Evolutionary conservation across 225 moss, liverwort and hornwort species (phyloP).

Genomic region (Bryoerythrophyllum caledonicum): DNA sequence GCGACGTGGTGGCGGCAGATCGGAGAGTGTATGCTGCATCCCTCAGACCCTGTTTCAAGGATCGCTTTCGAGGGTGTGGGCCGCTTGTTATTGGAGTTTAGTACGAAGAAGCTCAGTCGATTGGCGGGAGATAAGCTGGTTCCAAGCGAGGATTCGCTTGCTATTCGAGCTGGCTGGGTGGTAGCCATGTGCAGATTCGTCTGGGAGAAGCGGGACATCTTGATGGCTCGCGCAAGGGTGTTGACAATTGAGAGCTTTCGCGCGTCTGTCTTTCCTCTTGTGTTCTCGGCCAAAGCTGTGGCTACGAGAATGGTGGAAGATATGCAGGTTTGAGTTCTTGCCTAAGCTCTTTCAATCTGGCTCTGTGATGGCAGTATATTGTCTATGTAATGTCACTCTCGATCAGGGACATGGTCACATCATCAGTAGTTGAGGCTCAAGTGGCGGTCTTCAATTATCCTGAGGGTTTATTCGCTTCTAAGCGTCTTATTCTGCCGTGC

Average conservation of each 20-base stretch:
- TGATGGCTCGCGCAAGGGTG: conserved; percentile 70
- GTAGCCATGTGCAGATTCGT: conserved; percentile 72
- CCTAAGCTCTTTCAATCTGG: neutral
- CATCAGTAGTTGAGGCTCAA: neutral
- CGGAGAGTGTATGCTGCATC: conserved; percentile 70
- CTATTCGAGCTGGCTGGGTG: conserved; percentile 72
- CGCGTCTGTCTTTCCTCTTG: conserved; percentile 65
- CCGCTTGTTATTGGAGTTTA: conserved; percentile 71
- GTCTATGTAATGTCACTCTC: conserved; percentile 16
- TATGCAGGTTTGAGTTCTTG: conserved; percentile 48
- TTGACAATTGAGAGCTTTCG: conserved; percentile 76
- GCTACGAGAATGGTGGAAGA: conserved; percentile 75
- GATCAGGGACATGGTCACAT: neutral
- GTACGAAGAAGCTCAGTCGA: conserved; percentile 64
- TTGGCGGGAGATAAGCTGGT: conserved; percentile 82
- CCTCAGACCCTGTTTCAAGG: conserved; percentile 65
- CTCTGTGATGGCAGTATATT: neutral
- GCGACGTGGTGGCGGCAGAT: conserved; percentile 74
- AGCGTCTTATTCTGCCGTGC: neutral
- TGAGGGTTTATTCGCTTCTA: neutral
- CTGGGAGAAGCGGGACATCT: conserved; percentile 76
- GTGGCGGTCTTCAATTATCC: neutral
- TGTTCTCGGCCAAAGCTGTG: conserved; percentile 73
- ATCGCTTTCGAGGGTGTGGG: conserved; percentile 71
- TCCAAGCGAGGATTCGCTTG: conserved; percentile 70